Conservation (phyloP, 202 grass and related monocot species). For the Panicum hallii region DNA sequence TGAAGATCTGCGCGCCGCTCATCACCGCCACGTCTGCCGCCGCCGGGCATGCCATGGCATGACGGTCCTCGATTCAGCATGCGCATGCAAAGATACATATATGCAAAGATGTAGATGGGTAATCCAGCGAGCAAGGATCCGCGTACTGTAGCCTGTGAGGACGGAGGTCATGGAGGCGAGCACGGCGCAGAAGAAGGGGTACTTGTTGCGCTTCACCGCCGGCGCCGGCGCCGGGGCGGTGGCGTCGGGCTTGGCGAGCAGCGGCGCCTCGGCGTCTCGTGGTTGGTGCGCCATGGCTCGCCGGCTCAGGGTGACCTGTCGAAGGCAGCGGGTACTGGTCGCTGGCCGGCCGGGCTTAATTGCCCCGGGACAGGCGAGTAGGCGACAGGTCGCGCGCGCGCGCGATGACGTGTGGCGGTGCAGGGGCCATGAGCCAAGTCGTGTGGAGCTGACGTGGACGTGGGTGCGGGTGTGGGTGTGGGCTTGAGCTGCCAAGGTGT, state of each 20-base stretch:
- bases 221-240: background rate
- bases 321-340: no score
- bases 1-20: constrained; percentile 84
- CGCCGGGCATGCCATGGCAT: background rate
- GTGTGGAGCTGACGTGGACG: no score
- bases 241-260: constrained; percentile 37
- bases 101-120: no score
- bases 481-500: no score
- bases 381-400: no score
- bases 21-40: constrained; percentile 74
- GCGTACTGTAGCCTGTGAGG: constrained; percentile 80
- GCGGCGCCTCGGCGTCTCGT: constrained; percentile 30
- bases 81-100: background rate
- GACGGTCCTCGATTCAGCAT: background rate
- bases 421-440: no score
- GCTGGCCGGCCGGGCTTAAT: no score
- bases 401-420: no score
- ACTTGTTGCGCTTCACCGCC: constrained; percentile 50
- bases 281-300: constrained; percentile 31
- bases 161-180: constrained; percentile 89
- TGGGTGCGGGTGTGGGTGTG: no score
- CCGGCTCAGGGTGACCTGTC: no score
- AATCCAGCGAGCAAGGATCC: no score
- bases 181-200: constrained; percentile 70
- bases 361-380: no score